Percentiles rank a stretch among this genome's conserved stretches.
phyloP scores from a whole-genome alignment of 2,329 filamentous ascomycete genomes.

The Aspergillus uvarum region DNA sequence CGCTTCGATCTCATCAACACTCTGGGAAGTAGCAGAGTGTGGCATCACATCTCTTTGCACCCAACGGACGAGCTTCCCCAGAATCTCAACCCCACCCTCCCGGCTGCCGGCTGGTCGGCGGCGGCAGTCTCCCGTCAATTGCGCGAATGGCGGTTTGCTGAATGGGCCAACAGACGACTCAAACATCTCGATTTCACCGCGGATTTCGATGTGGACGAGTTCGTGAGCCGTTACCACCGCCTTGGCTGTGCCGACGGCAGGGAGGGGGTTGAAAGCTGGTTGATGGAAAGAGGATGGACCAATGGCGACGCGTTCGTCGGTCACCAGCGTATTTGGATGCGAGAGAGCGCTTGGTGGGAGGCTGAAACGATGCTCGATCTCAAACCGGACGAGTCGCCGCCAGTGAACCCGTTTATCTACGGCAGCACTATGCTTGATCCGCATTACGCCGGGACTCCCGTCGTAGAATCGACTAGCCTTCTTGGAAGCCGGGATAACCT shows the following conservation, averaged over 20 bases:
- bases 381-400: slow-evolving; percentile 61
- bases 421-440: slow-evolving; percentile 66
- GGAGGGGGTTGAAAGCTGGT: slow-evolving; percentile 92
- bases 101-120: slow-evolving; percentile 87
- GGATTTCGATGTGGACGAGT: slow-evolving; percentile 93
- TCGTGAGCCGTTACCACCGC: slow-evolving; percentile 74
- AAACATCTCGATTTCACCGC: slow-evolving; percentile 92
- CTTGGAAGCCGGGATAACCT: slow-evolving; percentile 72
- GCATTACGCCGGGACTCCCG: slow-evolving; percentile 55
- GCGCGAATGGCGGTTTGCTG: slow-evolving; percentile 86
- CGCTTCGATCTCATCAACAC: slow-evolving; percentile 75
- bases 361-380: slow-evolving; percentile 94
- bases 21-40: slow-evolving; percentile 81
- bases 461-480: slow-evolving; percentile 60
- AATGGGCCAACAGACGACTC: slow-evolving; percentile 94
- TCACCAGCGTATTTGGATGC: slow-evolving; percentile 90
- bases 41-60: slow-evolving; percentile 91
- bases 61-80: slow-evolving; percentile 84
- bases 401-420: slow-evolving; percentile 50
- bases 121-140: slow-evolving; percentile 89
- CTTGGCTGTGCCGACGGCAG: slow-evolving; percentile 86
- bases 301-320: slow-evolving; percentile 94
- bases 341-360: slow-evolving; percentile 95
- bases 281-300: slow-evolving; percentile 93
- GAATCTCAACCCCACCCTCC: slow-evolving; percentile 66